Evolutionary conservation across 805 yeast species (phyloP).

Genomic region (Candida palmyrensis): DNA sequence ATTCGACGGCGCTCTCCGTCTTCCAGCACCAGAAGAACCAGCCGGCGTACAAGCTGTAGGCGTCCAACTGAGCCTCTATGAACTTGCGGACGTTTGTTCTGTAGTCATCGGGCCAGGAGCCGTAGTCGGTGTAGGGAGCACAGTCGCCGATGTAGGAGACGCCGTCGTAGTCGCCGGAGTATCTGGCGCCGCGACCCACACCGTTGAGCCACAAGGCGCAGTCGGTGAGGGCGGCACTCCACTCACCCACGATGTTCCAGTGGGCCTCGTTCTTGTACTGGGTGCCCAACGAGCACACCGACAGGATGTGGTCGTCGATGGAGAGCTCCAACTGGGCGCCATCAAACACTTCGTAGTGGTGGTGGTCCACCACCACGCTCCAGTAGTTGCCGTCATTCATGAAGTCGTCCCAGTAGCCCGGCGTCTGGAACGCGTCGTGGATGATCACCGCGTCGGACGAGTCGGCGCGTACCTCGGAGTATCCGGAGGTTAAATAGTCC

Average conservation of each 20-base stretch:
- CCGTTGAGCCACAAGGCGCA: constrained; percentile 90
- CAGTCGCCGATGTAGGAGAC: constrained; percentile 59
- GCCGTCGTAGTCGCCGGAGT: constrained; percentile 52
- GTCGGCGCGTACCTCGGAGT: constrained; percentile 56
- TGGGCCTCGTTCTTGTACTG: constrained; percentile 46
- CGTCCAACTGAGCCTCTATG: constrained; percentile 89
- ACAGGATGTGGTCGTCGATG: constrained; percentile 56
- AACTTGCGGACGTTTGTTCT: constrained; percentile 57
- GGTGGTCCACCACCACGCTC: constrained; percentile 81
- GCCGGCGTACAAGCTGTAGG: constrained; percentile 65
- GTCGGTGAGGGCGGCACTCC: constrained; percentile 90
- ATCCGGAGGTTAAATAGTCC: constrained; percentile 59
- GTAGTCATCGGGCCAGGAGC: constrained; percentile 56
- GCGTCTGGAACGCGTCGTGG: constrained; percentile 76
- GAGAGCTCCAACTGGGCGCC: constrained; percentile 52
- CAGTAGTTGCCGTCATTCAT: constrained; percentile 35
- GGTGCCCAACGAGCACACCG: constrained; percentile 28
- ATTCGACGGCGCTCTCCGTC: constrained; percentile 76
- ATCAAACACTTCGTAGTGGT: constrained; percentile 83
- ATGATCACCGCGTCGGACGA: constrained; percentile 51
- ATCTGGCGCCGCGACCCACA: constrained; percentile 77
- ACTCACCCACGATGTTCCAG: constrained; percentile 82
- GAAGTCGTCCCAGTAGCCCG: constrained; percentile 59
- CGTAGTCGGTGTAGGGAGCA: constrained; percentile 22
- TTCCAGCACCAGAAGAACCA: constrained; percentile 96